A percentile compares a stretch with the other conserved stretches of the same genome.
These are phyloP conservation scores for Metroxylon sagu DNA, from an alignment of 176 grass and related monocot genomes.

Conservation along the genomic window DNA sequence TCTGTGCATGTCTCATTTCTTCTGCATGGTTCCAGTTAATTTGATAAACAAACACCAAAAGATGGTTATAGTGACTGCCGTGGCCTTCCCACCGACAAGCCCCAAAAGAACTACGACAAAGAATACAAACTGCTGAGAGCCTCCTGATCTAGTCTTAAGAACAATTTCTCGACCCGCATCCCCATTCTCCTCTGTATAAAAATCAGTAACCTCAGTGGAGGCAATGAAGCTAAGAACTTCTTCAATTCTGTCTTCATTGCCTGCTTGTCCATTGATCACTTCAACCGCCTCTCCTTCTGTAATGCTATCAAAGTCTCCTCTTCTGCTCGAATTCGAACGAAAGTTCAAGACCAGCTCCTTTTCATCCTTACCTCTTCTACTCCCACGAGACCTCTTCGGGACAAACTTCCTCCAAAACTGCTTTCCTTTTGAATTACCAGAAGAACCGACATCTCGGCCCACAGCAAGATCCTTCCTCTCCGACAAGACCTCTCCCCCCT, in stretches of 20 bases:
- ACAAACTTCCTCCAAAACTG: constrained; percentile 40
- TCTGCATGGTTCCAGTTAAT: constrained; percentile 12
- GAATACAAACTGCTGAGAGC: constrained; percentile 24
- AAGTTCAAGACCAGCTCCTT: background rate
- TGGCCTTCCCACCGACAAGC: constrained; percentile 45
- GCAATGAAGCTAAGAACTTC: constrained; percentile 10
- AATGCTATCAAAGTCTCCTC: background rate
- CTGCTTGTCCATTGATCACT: background rate
- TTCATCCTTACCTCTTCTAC: background rate
- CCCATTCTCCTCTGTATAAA: background rate
- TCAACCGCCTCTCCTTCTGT: constrained; percentile 9
- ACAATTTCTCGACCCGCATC: constrained; percentile 1
- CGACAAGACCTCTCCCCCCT: background rate
- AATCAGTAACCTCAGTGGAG: background rate
- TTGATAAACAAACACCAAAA: constrained; percentile 34
- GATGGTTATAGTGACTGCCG: constrained; percentile 44
- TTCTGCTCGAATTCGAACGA: background rate
- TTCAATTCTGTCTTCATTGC: constrained; percentile 5
- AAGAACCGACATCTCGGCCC: background rate
- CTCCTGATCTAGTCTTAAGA: background rate
- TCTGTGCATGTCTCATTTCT: background rate
- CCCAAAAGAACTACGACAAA: constrained; percentile 41
- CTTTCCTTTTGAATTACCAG: constrained; percentile 18
- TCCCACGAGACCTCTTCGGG: constrained; percentile 12
- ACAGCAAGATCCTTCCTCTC: constrained; percentile 21